These are phyloP conservation scores for Pulveroboletus sp. DNA, from an alignment of 768 basidiomycete genomes.

Conservation along the genomic window DNA sequence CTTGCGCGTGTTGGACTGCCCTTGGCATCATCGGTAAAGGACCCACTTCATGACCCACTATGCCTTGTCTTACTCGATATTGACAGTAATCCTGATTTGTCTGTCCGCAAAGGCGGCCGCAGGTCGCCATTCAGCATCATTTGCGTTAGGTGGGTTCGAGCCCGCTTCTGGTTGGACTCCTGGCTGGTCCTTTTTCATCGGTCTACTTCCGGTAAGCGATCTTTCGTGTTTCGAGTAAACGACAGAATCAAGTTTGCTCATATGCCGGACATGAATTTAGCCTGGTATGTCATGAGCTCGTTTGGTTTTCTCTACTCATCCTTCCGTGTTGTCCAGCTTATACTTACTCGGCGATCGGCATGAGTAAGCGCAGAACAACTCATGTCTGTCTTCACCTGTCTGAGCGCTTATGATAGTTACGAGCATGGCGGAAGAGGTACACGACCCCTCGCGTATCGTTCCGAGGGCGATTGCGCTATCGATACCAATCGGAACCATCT, in stretches of 20 bases:
- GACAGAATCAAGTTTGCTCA: background rate
- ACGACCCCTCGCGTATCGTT: constrained; percentile 49
- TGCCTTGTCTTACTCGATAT: constrained; percentile 11
- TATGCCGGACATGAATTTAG: constrained; percentile 10
- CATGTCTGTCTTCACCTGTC: background rate
- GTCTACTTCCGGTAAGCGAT: constrained; percentile 47
- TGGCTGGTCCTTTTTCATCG: constrained; percentile 68
- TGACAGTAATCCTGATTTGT: constrained; percentile 50
- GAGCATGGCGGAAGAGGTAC: constrained; percentile 66
- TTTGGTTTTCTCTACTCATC: background rate
- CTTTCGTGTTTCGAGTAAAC: background rate
- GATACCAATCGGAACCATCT: constrained; percentile 47
- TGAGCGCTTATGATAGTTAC: constrained; percentile 37
- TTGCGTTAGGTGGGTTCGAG: constrained; percentile 56
- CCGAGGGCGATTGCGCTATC: constrained; percentile 53
- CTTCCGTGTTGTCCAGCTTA: constrained; percentile 38
- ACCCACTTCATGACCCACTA: background rate
- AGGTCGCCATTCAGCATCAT: constrained; percentile 50
- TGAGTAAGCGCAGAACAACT: constrained; percentile 38
- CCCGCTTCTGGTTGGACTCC: constrained; percentile 64
- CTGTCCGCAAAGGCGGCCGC: constrained; percentile 53
- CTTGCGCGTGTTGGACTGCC: constrained; percentile 61
- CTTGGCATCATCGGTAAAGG: constrained; percentile 47
- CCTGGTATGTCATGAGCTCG: constrained; percentile 20
- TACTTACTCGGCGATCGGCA: constrained; percentile 55